Evolutionary conservation across 2,329 filamentous ascomycete genomes (phyloP).

Genomic region (Plenodomus tracheiphilus): DNA sequence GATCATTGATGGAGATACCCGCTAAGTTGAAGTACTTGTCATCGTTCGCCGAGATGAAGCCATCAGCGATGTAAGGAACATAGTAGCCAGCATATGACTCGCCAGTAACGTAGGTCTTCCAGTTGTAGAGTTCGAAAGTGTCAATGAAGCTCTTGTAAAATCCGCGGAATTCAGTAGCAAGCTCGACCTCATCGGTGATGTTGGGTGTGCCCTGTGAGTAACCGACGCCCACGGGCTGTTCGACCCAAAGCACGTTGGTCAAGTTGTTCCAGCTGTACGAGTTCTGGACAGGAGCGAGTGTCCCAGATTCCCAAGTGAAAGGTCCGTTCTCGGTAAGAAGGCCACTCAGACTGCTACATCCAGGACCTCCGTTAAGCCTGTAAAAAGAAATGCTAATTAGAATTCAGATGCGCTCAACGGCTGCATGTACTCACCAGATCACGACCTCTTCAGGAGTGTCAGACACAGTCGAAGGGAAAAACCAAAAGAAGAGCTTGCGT

Average conservation of each 20-base stretch:
- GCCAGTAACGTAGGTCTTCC: constrained; percentile 59
- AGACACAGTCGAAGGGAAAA: constrained; percentile 62
- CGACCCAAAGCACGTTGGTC: constrained; percentile 51
- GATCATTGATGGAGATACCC: constrained; percentile 56
- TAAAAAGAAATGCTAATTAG: constrained; percentile 7
- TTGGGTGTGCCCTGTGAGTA: constrained; percentile 49
- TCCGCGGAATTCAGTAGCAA: constrained; percentile 52
- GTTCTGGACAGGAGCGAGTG: constrained; percentile 65
- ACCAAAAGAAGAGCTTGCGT: constrained; percentile 65
- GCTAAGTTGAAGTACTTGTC: constrained; percentile 56
- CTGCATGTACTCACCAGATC: constrained; percentile 51
- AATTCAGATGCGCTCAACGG: neutral
- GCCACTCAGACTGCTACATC: constrained; percentile 63
- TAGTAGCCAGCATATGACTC: constrained; percentile 62
- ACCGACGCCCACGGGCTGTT: constrained; percentile 54
- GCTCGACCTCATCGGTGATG: constrained; percentile 53
- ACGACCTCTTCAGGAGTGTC: constrained; percentile 61
- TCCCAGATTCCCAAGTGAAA: constrained; percentile 62
- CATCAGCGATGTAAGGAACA: constrained; percentile 60
- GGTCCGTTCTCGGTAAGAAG: constrained; percentile 78
- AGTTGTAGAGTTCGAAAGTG: constrained; percentile 57
- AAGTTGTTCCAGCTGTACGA: constrained; percentile 67
- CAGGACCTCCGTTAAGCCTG: constrained; percentile 46
- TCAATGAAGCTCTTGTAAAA: constrained; percentile 61
- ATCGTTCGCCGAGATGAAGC: constrained; percentile 58